Evolutionary conservation across 2,329 filamentous ascomycete genomes (phyloP), one percentile per base, ranked within the genome.

Genomic region (Beauveria sp.): DNA sequence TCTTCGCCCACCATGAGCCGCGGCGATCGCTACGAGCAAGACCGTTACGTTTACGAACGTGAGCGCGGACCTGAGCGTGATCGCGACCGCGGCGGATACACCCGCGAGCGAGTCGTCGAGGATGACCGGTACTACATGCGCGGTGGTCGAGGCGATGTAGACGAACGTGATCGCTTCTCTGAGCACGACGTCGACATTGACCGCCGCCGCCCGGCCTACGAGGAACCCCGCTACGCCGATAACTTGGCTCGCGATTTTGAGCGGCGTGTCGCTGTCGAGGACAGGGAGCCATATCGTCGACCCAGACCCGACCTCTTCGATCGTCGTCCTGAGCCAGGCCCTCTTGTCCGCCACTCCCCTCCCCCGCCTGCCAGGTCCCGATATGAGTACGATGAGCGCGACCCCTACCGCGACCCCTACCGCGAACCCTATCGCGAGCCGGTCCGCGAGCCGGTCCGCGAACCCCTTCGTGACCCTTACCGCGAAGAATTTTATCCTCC

Each of bases 221-320:
- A 88, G 3, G 79, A 79, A 16, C 73, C 74, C 59, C 79, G 74
- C 34, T 71, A 73, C 53, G 65, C 71, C 44, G 63, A 62, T 30
- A 67, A 70, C 10, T 18, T 61, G 20, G 59, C 53, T 40, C 59
- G 59, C 37, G 72, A 82, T 56, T 73, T 78, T 66, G 84, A 84
- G 62, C 79, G 81, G 58, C 82, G 83, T 37, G 81, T 82, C 62
- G 78, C 82, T 50, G 71, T 86, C 64, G 54, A 55, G 6, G 77
- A 81, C 62, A 79, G 79, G 61, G 85, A 87, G 64, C 77, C 78
- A 41, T 63, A 67, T 50, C 80, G 81, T 40, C 82, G 89, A 51
- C 92, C 91, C 2, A 69, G 80, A 34, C 80, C 96, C 44, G 92
- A 96, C 72, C 96, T 90, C 0, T 96, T 91, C 70, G 92, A 97